These are phyloP conservation scores for Rhododendron henanense DNA, from an alignment of 148 eudicot species.

Conservation along the genomic window DNA sequence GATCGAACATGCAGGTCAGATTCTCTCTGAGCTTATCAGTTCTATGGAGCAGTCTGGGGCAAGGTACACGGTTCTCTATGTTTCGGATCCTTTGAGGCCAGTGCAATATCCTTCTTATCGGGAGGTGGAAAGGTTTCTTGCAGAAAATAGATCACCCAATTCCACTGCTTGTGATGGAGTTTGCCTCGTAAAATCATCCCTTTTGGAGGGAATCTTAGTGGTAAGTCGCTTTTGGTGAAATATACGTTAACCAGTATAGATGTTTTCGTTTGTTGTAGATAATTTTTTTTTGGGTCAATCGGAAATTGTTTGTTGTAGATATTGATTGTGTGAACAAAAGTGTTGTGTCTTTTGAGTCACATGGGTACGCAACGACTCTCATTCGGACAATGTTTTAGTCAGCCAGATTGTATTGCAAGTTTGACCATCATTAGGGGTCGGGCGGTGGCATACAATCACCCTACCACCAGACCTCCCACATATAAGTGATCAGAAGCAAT, in stretches of 20 bases:
- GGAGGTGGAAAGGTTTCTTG: constrained; percentile 71
- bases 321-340: not conserved
- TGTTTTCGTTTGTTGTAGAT: not conserved
- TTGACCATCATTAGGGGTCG: not conserved
- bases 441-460: not conserved
- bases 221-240: constrained; percentile 41
- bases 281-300: too few species aligned
- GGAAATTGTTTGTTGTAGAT: not conserved
- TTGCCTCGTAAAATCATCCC: constrained; percentile 77
- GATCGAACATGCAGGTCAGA: constrained; percentile 44
- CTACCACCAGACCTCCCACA: not conserved
- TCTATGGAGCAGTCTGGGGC: constrained; percentile 66
- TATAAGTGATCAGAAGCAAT: not conserved
- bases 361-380: not conserved
- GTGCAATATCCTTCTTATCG: constrained; percentile 40
- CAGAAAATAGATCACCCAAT: constrained; percentile 58
- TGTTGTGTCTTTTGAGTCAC: not conserved
- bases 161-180: constrained; percentile 67
- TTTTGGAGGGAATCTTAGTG: constrained; percentile 78
- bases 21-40: constrained; percentile 54
- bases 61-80: constrained; percentile 71
- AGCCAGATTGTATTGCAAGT: not conserved
- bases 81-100: constrained; percentile 62
- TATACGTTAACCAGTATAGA: not conserved
- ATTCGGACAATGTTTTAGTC: not conserved